Evolutionary conservation across 2,329 filamentous ascomycete genomes (phyloP).

Genomic region (Sphaerulina musiva): DNA sequence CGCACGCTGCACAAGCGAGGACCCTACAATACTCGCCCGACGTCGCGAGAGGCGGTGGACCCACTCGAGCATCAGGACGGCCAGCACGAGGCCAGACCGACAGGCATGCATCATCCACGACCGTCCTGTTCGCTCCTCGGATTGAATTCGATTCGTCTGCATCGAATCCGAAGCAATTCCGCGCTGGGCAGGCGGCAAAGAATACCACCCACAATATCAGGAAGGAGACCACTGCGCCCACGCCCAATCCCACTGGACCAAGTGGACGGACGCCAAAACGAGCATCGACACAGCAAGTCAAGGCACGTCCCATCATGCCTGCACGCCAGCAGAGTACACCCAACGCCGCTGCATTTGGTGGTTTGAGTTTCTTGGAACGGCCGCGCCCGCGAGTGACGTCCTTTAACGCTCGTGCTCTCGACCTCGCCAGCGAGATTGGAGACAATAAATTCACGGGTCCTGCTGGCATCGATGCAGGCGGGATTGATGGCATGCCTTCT

Average conservation of each 20-base stretch:
- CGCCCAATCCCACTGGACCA: conserved; percentile 21
- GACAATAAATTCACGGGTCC: conserved; percentile 54
- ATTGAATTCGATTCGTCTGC: conserved; percentile 32
- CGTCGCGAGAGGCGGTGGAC: conserved; percentile 23
- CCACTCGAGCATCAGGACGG: conserved; percentile 22
- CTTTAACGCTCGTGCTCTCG: conserved; percentile 56
- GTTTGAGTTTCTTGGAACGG: conserved; percentile 27
- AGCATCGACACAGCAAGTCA: conserved; percentile 26
- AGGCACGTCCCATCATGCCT: conserved; percentile 53
- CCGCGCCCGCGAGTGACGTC: conserved; percentile 50
- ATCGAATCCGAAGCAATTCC: conserved; percentile 27
- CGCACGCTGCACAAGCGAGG: conserved; percentile 23
- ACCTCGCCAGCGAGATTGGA: conserved; percentile 66
- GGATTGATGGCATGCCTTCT: conserved; percentile 32
- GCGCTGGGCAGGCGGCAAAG: conserved; percentile 20
- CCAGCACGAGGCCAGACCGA: conserved; percentile 46
- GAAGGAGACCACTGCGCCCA: conserved; percentile 30
- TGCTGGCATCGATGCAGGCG: conserved; percentile 41
- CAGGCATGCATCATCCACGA: conserved; percentile 72
- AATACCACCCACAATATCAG: conserved; percentile 29
- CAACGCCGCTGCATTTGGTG: conserved; percentile 2
- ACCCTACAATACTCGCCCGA: conserved; percentile 24
- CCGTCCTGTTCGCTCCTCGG: conserved; percentile 74
- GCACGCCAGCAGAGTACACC: conserved; percentile 34
- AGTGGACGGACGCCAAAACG: conserved; percentile 34